Evolutionary conservation across 441 rosid species (phyloP), one percentile per base, ranked within the genome.

Genomic region (Erodium texanum): DNA sequence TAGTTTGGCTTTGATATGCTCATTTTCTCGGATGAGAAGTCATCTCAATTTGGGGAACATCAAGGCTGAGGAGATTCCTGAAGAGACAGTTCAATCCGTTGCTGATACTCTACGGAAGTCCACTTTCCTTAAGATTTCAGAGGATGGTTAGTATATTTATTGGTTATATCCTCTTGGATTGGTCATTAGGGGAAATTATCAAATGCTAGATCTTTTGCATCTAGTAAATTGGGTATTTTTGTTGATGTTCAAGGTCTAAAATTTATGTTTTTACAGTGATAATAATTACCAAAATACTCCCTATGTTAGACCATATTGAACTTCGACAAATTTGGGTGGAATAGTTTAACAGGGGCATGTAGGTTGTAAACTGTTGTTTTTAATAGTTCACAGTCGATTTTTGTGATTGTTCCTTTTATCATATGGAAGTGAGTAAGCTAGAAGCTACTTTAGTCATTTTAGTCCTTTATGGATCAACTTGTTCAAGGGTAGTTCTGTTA

Each of bases 21-120:
- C 88, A 45, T 84, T 84, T 73, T 76, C 83, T 69, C 84, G 83
- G 72, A 84, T 84, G 78, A 81, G 85, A 66, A 74, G 45, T 52
- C 76, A 76, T 70, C 81, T 84, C 18, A 77, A 81, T 22, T 76
- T 86, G 73, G 83, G 74, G 38, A 73, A 66, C 34, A 29, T 70
- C 54, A 76, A 61, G 76, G 73, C 79, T 5, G 78, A 81, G 15
- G 86, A 83, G 15, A 74, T 83, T 36, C 78, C 86, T 4, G 38
- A 52, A 12, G 43, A 23, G 0, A 16, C 76, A 4, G 45, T 83
- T 10, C 68, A 75, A 58, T 69, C 77, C 8, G 80, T 83, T 16
- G 84, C 85, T 27, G 72, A 76, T 63, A 72, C 75, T 67, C 79
- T 86, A 12, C 43, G 81, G 18, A 70, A 74, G 32, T 83, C 85